phyloP scores from a whole-genome alignment of 2,329 filamentous ascomycete genomes.

The Conoideocrella luteorostrata region DNA sequence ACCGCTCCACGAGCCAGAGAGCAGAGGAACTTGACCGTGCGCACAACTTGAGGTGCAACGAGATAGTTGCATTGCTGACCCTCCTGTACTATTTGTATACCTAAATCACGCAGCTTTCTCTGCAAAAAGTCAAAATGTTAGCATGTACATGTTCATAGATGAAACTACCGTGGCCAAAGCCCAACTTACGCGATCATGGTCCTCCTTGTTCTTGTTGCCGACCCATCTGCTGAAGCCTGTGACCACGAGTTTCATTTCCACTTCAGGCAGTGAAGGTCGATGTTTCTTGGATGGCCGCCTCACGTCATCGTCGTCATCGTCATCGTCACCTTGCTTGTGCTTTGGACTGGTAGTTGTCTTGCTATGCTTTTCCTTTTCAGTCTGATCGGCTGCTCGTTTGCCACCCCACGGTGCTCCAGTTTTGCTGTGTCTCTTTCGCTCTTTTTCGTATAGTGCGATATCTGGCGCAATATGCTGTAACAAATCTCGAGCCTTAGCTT shows the following conservation, averaged over 20 bases:
- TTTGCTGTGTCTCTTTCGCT: conserved; percentile 67
- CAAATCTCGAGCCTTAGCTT: conserved; percentile 71
- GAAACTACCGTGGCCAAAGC: neutral
- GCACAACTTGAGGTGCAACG: conserved; percentile 77
- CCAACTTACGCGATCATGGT: conserved; percentile 66
- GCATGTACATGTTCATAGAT: neutral
- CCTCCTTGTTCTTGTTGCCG: conserved; percentile 64
- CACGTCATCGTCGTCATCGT: conserved; percentile 39
- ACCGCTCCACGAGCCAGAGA: conserved; percentile 75
- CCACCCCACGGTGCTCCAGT: conserved; percentile 51
- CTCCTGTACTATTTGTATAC: conserved; percentile 74
- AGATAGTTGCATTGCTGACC: conserved; percentile 74
- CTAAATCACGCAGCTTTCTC: conserved; percentile 76
- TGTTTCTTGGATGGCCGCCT: conserved; percentile 54
- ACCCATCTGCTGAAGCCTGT: conserved; percentile 84
- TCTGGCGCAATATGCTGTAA: conserved; percentile 75
- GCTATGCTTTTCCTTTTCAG: conserved; percentile 46
- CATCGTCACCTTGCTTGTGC: conserved; percentile 32
- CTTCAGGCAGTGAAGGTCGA: conserved; percentile 53
- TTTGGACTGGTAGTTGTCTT: conserved; percentile 33
- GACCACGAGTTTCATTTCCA: conserved; percentile 70
- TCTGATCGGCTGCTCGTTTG: conserved; percentile 52
- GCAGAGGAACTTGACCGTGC: conserved; percentile 89
- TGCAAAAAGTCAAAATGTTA: conserved; percentile 30
- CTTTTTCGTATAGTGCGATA: conserved; percentile 86